A percentile compares a stretch with the other conserved stretches of the same genome.
Evolutionary conservation across 2,329 filamentous ascomycete species (phyloP).

Genomic region (Hypoxylon sp.): DNA sequence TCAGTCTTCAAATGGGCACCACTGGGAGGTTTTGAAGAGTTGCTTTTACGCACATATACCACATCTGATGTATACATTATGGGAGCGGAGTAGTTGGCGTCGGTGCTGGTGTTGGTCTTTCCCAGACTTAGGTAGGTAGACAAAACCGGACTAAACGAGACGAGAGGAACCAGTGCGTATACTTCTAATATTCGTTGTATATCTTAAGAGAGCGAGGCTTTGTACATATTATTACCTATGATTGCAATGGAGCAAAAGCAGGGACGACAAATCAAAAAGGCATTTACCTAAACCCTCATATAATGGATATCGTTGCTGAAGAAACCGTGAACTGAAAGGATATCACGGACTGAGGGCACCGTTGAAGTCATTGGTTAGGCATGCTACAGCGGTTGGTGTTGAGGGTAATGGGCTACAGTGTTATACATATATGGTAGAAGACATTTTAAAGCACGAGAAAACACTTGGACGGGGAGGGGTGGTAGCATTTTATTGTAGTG

Average conservation of each 20-base stretch:
- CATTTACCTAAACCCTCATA: conserved; percentile 10
- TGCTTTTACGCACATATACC: background rate
- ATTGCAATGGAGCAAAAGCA: background rate
- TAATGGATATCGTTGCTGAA: background rate
- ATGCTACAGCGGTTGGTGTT: background rate
- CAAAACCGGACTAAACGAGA: conserved; percentile 18
- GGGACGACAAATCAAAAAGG: conserved; percentile 10
- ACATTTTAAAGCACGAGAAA: background rate
- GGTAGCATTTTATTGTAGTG: background rate
- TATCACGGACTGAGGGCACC: background rate
- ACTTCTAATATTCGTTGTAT: conserved; percentile 31
- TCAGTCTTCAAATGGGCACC: conserved; percentile 82
- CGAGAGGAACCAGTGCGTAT: conserved; percentile 5
- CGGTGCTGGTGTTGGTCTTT: conserved; percentile 15
- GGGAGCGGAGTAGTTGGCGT: background rate
- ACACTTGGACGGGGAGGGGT: background rate
- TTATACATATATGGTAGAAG: background rate
- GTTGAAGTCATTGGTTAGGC: background rate
- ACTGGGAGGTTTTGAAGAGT: conserved; percentile 29
- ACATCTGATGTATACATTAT: background rate
- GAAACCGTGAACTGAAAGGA: background rate
- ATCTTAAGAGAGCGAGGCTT: conserved; percentile 13
- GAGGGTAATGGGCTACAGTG: background rate
- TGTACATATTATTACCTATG: conserved; percentile 34
- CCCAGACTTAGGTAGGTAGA: conserved; percentile 19